Conservation (phyloP, 768 basidiomycete species). For the Cytidiella melzeri region DNA sequence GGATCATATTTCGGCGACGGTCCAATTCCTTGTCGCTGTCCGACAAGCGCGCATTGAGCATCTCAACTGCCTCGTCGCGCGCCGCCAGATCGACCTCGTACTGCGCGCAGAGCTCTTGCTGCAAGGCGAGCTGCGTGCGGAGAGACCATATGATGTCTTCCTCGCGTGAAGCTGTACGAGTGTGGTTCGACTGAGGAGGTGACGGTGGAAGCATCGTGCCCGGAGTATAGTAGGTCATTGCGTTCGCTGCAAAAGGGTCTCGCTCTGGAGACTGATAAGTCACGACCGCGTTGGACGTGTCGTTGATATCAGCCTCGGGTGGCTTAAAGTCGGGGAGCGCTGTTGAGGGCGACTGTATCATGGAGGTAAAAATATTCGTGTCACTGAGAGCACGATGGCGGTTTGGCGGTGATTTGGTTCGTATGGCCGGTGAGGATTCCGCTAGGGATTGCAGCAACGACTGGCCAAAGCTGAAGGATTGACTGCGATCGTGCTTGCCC, state of each 20-base stretch:
- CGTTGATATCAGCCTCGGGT: constrained; percentile 63
- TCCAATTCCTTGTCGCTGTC: constrained; percentile 57
- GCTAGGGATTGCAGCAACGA: constrained; percentile 52
- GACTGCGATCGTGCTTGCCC: constrained; percentile 41
- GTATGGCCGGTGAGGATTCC: constrained; percentile 17
- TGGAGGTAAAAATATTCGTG: constrained; percentile 49
- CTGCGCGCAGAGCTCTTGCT: constrained; percentile 68
- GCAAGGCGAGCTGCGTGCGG: constrained; percentile 69
- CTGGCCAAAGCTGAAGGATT: constrained; percentile 66
- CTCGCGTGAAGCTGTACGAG: constrained; percentile 60
- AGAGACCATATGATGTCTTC: constrained; percentile 67
- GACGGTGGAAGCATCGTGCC: constrained; percentile 67
- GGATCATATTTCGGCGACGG: constrained; percentile 47
- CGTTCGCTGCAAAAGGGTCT: constrained; percentile 70
- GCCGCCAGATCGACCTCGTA: constrained; percentile 71
- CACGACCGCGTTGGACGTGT: constrained; percentile 46
- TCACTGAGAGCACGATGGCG: constrained; percentile 57
- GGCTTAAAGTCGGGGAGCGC: constrained; percentile 18
- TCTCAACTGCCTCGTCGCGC: constrained; percentile 64
- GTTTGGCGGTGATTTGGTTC: constrained; percentile 25
- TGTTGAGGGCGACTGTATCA: constrained; percentile 33
- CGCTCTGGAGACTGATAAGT: constrained; percentile 40
- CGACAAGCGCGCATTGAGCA: constrained; percentile 48
- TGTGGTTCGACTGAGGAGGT: constrained; percentile 39
- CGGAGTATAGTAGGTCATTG: constrained; percentile 72